Base-by-base conservation (phyloP, 148 eudicot species). In the Chenopodium suecicum region DNA sequence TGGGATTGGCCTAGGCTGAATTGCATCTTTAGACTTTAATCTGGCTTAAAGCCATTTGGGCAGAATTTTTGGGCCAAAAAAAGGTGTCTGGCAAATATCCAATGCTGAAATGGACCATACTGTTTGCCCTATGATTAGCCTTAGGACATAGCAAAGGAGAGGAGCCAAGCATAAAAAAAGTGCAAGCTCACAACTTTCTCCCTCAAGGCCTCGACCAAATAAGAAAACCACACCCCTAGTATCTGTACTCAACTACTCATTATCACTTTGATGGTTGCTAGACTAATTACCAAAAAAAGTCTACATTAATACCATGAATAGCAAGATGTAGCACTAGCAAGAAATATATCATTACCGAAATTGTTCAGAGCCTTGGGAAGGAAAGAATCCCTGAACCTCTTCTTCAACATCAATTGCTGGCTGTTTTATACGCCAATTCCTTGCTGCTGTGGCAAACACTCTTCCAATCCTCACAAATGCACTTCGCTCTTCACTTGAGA, bases 381-480 rank as follows among this genome's bases (percentile, higher is more conserved):
- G 89, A 76, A 82, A 83, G 76, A 79, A 82, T 78, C 82, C 90
- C 54, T 74, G 83, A 83, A 81, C 84, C 85, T 90, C 94, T 73
- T 86, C 85, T 75, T 85, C 87, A 20, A 74, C 77, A 65, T 86
- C 84, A 80, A 84, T 67, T 9, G 70, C 77, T 41, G 88, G 81
- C 68, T 87, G 73, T 31, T 81, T 77, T 77, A 80, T 73, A 73
- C 60, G 78, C 88, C 92, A 81, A 80, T 93, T 93, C 79, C 85
- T 83, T 65, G 80, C 88, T 56, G 97, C 97, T 50, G 79, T 77
- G 47, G 82, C 87, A 85, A 91, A 92, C 9, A 93, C 97, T 64
- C 74, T 79, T 79, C 89, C 88, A 31, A 92, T 95, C 82, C 97
- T 89, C 20, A 74, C 56, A 69, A 93, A 89, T 19, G 97, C 92